Evolutionary conservation across 2,329 filamentous ascomycete genomes (phyloP), one percentile per base, ranked within the genome.

Genomic region (Tolypocladium cylindrosporum): DNA sequence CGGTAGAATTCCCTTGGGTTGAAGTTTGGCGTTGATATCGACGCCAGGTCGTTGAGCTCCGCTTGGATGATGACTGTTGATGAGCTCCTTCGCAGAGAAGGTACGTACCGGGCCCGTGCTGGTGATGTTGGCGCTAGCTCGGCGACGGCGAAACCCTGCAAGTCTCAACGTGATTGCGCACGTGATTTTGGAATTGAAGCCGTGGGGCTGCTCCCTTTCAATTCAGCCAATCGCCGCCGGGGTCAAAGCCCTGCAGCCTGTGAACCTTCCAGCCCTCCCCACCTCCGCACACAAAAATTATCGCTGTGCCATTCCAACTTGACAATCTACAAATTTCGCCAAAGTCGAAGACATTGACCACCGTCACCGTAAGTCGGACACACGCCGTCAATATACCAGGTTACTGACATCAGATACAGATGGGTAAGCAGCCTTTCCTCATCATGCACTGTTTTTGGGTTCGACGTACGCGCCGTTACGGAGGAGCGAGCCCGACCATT

Each of bases 351-450:
- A 74, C 71, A 76, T 67, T 66, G 67, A 75, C 74, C 70, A 75
- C 70, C 68, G 72, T 76, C 75, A 80, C 69, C 74, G 78, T 81
- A 76, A 74, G 79, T 78, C 62, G 56, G 54, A 58, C 63, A 58
- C 59, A 58, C 57, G 3, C 60, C 59, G 64, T 71, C 68, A 73
- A 66, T 73, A 73, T 70, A 66, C 70, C 72, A 62, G 58, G 36
- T 58, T 65, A 69, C 76, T 80, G 70, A 80, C 72, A 65, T 62
- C 48, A 58, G 13, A 62, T 62, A 63, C 71, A 85, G 82, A 85
- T 85, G 82, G 82, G 82, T 85, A 84, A 84, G 82, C 71, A 66
- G 40, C 60, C 60, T 61, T 70, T 60, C 60, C 59, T 60, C 60
- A 64, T 59, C 62, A 61, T 58, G 61, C 62, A 43, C 59, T 43